These are phyloP conservation scores for Metschnikowia lunata DNA, from an alignment of 805 yeast genomes.

Conservation along the genomic window DNA sequence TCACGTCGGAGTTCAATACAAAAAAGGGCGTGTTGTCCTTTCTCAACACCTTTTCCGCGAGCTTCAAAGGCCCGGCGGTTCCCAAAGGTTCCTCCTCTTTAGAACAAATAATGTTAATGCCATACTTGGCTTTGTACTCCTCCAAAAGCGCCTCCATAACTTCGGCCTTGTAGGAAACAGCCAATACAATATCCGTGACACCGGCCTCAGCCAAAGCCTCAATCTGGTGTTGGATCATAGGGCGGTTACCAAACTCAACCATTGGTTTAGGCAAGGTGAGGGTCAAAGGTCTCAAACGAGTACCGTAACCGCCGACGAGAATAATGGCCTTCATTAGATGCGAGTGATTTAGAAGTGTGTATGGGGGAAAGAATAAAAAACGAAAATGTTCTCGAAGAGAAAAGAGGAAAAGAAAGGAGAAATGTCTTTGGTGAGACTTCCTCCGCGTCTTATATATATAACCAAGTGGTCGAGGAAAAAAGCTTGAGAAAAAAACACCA, in stretches of 20 bases:
- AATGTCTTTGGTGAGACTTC: not conserved
- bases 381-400: conserved; percentile 7
- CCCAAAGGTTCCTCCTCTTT: conserved; percentile 99
- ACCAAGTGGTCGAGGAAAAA: conserved; percentile 7
- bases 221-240: conserved; percentile 98
- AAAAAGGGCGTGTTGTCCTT: conserved; percentile 97
- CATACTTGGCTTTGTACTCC: conserved; percentile 91
- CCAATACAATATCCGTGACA: conserved; percentile 96
- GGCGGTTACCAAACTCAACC: conserved; percentile 98
- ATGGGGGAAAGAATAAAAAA: not conserved
- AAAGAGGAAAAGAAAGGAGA: conserved; percentile 3
- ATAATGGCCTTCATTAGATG: conserved; percentile 86
- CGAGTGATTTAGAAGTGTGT: conserved; percentile 9
- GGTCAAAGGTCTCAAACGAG: conserved; percentile 98
- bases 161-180: conserved; percentile 99
- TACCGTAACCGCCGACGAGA: conserved; percentile 99
- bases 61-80: conserved; percentile 98
- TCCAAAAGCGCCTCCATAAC: conserved; percentile 95
- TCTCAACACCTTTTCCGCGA: conserved; percentile 89
- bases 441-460: conserved; percentile 7
- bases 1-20: conserved; percentile 96
- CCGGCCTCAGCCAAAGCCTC: conserved; percentile 98
- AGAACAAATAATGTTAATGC: conserved; percentile 91
- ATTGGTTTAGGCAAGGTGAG: conserved; percentile 93
- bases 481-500: conserved; percentile 4